phyloP scores from a whole-genome alignment of 495 filamentous ascomycete species.

The Podospora pseudocomata region DNA sequence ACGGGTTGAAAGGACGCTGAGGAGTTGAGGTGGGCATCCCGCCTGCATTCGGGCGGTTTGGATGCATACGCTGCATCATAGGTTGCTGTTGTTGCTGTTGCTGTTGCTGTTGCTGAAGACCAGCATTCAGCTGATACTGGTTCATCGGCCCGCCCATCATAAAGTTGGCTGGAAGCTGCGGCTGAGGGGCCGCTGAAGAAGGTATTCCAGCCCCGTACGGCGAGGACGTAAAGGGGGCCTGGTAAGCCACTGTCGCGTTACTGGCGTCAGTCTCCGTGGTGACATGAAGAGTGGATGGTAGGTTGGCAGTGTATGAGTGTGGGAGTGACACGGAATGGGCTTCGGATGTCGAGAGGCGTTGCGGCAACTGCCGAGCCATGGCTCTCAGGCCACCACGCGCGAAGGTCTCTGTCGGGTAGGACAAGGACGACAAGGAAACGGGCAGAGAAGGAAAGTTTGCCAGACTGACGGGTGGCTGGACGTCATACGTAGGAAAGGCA shows the following conservation, averaged over 20 bases:
- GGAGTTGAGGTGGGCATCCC: constrained; percentile 40
- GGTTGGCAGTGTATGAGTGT: constrained; percentile 3
- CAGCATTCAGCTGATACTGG: constrained; percentile 38
- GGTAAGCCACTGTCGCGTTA: constrained; percentile 46
- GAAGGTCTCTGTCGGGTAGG: constrained; percentile 7
- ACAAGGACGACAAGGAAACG: constrained; percentile 14
- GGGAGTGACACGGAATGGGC: constrained; percentile 1
- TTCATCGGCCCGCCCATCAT: constrained; percentile 45
- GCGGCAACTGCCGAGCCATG: constrained; percentile 12
- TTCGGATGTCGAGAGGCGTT: neutral
- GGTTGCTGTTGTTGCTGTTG: constrained; percentile 35
- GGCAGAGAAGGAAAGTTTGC: constrained; percentile 11
- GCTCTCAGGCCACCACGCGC: constrained; percentile 2
- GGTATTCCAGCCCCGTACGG: constrained; percentile 46
- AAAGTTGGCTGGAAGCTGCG: constrained; percentile 48
- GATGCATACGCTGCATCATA: constrained; percentile 48
- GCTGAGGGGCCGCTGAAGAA: constrained; percentile 41
- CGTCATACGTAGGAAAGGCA: constrained; percentile 14
- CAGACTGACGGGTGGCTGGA: constrained; percentile 1
- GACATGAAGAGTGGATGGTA: constrained; percentile 5
- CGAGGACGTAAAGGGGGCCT: constrained; percentile 49
- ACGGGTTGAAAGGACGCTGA: constrained; percentile 38
- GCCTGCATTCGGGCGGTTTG: constrained; percentile 33
- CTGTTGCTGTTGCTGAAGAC: constrained; percentile 37
- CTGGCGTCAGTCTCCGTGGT: constrained; percentile 21